A percentile compares a stretch with the other conserved stretches of the same genome.
phyloP scores from a whole-genome alignment of 768 basidiomycete genomes.

The Tricholoma matsutake region DNA sequence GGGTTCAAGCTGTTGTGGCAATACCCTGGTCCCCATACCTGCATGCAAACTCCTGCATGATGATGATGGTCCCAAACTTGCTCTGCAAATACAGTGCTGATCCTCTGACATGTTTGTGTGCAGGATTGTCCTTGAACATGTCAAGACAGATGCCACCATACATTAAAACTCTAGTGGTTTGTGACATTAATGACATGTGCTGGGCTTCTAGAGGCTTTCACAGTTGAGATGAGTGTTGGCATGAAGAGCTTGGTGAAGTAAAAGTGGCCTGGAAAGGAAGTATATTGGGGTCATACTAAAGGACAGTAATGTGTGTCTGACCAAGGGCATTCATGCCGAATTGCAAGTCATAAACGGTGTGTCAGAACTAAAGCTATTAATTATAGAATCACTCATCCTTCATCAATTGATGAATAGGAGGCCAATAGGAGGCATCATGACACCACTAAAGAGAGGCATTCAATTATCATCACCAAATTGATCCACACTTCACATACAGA shows the following conservation, averaged over 20 bases:
- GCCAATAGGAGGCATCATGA: slow-evolving; percentile 45
- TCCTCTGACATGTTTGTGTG: slow-evolving; percentile 20
- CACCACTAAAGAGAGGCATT: slow-evolving; percentile 30
- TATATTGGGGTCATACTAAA: background rate
- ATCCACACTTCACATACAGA: no score
- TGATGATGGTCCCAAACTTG: slow-evolving; percentile 36
- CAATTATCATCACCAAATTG: background rate
- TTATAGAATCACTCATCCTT: slow-evolving; percentile 5
- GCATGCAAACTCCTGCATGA: slow-evolving; percentile 37
- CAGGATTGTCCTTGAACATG: slow-evolving; percentile 39
- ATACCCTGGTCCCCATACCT: slow-evolving; percentile 40
- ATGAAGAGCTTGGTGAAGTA: slow-evolving; percentile 45
- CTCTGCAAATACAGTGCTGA: slow-evolving; percentile 28
- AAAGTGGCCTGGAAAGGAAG: slow-evolving; percentile 35
- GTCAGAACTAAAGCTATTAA: background rate
- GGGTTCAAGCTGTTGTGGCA: slow-evolving; percentile 44
- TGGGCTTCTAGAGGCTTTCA: slow-evolving; percentile 32
- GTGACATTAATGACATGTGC: slow-evolving; percentile 43
- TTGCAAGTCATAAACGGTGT: slow-evolving; percentile 55
- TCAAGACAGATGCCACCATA: slow-evolving; percentile 31
- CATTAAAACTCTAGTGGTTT: slow-evolving; percentile 25
- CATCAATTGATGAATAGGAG: slow-evolving; percentile 40
- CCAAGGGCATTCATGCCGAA: slow-evolving; percentile 57
- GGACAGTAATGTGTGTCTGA: background rate
- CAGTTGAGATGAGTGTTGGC: slow-evolving; percentile 36